These are phyloP conservation scores for Megacollybia marginata DNA, from an alignment of 768 basidiomycete species.

Conservation along the genomic window DNA sequence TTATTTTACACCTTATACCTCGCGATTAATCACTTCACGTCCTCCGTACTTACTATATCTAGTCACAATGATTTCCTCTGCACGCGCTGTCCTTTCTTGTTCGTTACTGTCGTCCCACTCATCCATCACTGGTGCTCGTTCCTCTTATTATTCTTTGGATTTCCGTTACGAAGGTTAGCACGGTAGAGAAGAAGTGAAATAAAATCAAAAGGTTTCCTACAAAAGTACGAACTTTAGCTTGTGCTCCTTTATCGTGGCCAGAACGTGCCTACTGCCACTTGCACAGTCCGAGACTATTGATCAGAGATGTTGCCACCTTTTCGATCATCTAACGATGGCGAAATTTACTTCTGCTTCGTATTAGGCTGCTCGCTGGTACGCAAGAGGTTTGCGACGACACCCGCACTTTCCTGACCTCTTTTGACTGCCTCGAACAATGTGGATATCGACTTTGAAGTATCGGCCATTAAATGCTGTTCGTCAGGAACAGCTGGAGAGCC, in stretches of 20 bases:
- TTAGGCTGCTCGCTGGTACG: not conserved
- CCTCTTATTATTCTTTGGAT: no score
- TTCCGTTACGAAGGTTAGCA: no score
- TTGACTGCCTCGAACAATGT: conserved; percentile 33
- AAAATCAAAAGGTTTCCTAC: no score
- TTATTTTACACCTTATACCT: not conserved
- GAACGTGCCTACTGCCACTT: not conserved
- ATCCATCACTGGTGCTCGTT: no score
- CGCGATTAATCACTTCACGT: not conserved
- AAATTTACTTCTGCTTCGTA: no score
- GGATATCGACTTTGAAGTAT: conserved; percentile 29
- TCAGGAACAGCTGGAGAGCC: conserved; percentile 16
- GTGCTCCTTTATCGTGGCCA: not conserved
- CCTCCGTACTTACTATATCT: not conserved
- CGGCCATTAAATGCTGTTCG: conserved; percentile 32
- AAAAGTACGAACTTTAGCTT: no score
- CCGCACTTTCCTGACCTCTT: conserved; percentile 36
- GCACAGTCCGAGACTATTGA: not conserved
- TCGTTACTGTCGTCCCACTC: no score
- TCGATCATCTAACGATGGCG: no score
- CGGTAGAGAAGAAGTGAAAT: no score
- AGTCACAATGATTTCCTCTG: not conserved
- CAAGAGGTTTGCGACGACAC: conserved; percentile 34
- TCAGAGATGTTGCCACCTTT: not conserved
- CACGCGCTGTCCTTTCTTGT: no score